Conservation (phyloP, 2,329 filamentous ascomycete species). For the Trichoderma atrobrunneum region DNA sequence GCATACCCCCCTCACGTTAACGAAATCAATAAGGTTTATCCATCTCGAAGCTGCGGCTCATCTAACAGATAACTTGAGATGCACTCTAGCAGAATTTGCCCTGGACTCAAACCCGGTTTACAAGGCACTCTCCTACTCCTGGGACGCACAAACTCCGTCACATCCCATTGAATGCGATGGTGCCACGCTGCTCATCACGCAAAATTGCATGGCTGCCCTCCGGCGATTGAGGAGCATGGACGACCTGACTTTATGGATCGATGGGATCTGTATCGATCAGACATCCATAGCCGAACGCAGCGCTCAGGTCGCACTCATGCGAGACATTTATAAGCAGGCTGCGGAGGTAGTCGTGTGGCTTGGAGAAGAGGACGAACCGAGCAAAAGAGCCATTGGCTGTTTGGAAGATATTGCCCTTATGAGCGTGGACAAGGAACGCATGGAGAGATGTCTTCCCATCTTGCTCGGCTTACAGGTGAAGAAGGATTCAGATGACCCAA, state of each 20-base stretch:
- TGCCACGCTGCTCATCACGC: not conserved
- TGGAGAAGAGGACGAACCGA: not conserved
- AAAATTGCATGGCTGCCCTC: not conserved
- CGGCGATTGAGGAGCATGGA: not conserved
- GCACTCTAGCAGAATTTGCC: not conserved
- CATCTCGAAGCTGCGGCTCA: not conserved
- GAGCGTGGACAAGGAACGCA: not conserved
- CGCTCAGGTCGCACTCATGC: slow-evolving; percentile 2
- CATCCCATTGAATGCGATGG: not conserved
- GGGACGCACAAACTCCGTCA: not conserved
- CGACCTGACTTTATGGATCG: slow-evolving; percentile 3
- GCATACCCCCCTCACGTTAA: not conserved
- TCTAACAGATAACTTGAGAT: not conserved
- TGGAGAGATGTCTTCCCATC: not conserved
- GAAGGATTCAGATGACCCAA: not conserved
- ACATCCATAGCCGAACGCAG: not conserved
- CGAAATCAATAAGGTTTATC: not conserved
- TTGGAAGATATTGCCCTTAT: not conserved
- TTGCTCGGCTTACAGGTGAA: not conserved
- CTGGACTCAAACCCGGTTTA: not conserved
- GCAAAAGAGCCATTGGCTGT: not conserved
- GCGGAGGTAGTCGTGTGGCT: not conserved
- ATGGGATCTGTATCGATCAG: slow-evolving; percentile 1
- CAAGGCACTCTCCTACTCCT: not conserved
- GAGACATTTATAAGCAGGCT: slow-evolving; percentile 4